Conservation (phyloP, 148 eudicot genomes). For the Rhododendron ovatum region DNA sequence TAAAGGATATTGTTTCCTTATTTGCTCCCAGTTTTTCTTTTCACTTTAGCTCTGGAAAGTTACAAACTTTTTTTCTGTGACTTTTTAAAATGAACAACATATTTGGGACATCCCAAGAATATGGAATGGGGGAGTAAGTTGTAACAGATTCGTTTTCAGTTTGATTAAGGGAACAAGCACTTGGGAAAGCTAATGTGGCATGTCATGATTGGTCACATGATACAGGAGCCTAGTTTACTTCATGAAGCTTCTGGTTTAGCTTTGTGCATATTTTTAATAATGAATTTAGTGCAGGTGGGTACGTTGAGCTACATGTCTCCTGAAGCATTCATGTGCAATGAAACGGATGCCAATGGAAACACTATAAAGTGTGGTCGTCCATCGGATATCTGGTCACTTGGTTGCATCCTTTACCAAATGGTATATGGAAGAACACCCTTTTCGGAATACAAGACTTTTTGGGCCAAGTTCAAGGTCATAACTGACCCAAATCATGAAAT, state of each 20-base stretch:
- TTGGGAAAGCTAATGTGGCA: neutral
- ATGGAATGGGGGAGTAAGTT: neutral
- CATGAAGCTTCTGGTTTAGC: neutral
- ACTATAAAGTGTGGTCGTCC: constrained; percentile 89
- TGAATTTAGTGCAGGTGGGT: constrained; percentile 62
- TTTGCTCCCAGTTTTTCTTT: neutral
- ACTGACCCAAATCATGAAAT: constrained; percentile 88
- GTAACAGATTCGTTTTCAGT: neutral
- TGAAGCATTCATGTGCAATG: constrained; percentile 95
- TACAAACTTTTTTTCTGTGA: neutral
- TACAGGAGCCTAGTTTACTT: neutral
- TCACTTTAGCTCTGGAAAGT: neutral
- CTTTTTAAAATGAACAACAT: neutral
- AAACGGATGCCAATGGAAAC: constrained; percentile 75
- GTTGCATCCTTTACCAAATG: constrained; percentile 99
- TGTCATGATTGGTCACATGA: constrained; percentile 6
- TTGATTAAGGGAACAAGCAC: neutral
- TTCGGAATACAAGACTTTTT: constrained; percentile 83
- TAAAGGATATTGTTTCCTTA: neutral
- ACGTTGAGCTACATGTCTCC: constrained; percentile 98
- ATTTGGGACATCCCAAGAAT: neutral
- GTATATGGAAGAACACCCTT: constrained; percentile 96
- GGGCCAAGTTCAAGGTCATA: constrained; percentile 96
- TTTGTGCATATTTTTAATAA: constrained; percentile 3
- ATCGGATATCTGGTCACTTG: constrained; percentile 99